These are phyloP conservation scores for Stagonosporopsis vannaccii DNA, from an alignment of 2,329 filamentous ascomycete genomes.

Conservation along the genomic window DNA sequence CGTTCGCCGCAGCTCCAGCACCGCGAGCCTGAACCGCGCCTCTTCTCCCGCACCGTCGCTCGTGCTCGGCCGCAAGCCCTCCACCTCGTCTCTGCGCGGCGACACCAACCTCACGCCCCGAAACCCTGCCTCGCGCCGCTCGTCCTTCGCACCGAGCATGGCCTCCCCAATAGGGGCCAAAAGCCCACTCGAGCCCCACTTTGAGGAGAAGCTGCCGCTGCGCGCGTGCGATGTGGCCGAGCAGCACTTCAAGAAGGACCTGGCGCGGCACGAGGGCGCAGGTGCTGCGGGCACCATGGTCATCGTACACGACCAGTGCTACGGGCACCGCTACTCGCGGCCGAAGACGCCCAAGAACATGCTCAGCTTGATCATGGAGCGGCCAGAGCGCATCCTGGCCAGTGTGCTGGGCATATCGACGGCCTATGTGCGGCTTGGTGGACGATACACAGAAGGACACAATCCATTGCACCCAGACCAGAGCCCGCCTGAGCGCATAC, in stretches of 20 bases:
- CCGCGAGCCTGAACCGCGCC: conserved; percentile 51
- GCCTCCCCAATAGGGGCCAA: conserved; percentile 50
- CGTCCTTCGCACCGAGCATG: conserved; percentile 53
- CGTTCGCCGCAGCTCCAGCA: conserved; percentile 54
- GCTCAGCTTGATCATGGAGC: conserved; percentile 85
- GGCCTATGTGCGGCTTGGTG: conserved; percentile 90
- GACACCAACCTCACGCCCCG: conserved; percentile 48
- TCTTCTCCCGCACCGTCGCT: conserved; percentile 49
- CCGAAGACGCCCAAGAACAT: conserved; percentile 76
- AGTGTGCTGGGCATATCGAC: conserved; percentile 80
- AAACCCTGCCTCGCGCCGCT: conserved; percentile 49
- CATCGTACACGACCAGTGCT: conserved; percentile 90
- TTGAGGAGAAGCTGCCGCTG: conserved; percentile 50
- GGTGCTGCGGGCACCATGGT: conserved; percentile 71
- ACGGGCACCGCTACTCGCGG: conserved; percentile 89
- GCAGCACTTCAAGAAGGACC: conserved; percentile 73
- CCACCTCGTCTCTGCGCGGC: conserved; percentile 53
- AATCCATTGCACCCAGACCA: conserved; percentile 71
- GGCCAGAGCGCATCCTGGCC: conserved; percentile 89
- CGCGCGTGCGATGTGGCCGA: conserved; percentile 69
- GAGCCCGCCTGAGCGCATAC: conserved; percentile 67
- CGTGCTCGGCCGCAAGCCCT: conserved; percentile 52
- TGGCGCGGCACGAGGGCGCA: conserved; percentile 65
- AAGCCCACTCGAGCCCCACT: conserved; percentile 49
- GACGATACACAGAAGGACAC: conserved; percentile 74